Conservation (phyloP, 352 stramenopile genomes). For the Globisporangium yorkense region DNA sequence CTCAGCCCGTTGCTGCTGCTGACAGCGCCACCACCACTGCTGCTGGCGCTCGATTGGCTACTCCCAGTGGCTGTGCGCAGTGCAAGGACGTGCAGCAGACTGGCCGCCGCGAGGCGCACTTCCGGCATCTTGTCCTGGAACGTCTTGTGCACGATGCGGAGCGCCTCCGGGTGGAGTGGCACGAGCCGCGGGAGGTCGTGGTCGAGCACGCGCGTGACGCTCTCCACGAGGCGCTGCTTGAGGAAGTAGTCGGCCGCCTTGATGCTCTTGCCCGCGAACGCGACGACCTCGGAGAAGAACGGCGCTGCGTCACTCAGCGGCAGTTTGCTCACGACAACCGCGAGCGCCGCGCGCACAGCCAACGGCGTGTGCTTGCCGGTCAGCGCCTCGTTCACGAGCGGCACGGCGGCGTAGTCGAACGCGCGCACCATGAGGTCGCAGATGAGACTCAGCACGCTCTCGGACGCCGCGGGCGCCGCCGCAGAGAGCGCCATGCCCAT, state of each 20-base stretch:
- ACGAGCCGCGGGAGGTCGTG: constrained; percentile 31
- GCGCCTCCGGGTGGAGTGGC: constrained; percentile 49
- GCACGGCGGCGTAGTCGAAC: constrained; percentile 67
- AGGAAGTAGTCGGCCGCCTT: constrained; percentile 71
- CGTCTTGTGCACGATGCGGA: constrained; percentile 67
- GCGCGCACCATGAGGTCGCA: constrained; percentile 64
- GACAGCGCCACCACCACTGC: constrained; percentile 14
- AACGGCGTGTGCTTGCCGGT: constrained; percentile 46
- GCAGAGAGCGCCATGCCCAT: constrained; percentile 53
- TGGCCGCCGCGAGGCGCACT: constrained; percentile 54
- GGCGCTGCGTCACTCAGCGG: constrained; percentile 47
- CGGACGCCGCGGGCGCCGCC: constrained; percentile 41
- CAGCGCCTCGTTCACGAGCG: constrained; percentile 50
- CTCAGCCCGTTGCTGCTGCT: constrained; percentile 8
- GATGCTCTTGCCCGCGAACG: constrained; percentile 52
- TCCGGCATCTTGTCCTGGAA: constrained; percentile 77
- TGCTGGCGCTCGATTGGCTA: constrained; percentile 4
- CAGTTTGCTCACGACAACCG: constrained; percentile 63
- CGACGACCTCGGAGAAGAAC: constrained; percentile 63
- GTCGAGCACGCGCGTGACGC: constrained; percentile 47
- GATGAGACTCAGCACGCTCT: constrained; percentile 61
- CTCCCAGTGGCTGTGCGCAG: constrained; percentile 33
- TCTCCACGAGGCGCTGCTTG: constrained; percentile 72
- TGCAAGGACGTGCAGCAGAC: constrained; percentile 58
- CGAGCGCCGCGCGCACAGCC: constrained; percentile 61